Base-by-base conservation (phyloP, 352 stramenopile genomes). In the Phytopythium litorale region DNA sequence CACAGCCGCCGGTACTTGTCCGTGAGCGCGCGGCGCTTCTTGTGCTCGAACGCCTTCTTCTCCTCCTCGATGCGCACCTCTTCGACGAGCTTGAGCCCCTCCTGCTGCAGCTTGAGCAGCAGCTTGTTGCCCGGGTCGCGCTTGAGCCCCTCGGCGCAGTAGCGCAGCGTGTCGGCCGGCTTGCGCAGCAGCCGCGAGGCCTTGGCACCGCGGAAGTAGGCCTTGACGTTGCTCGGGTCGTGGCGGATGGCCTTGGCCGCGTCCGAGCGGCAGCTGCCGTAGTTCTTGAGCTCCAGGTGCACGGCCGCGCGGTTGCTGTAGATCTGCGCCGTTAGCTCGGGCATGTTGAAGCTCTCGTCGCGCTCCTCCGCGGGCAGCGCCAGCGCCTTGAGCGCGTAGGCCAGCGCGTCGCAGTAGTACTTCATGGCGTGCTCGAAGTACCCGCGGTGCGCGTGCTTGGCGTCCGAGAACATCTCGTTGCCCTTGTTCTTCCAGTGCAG, bases 401-500 rank as follows among this genome's bases (percentile, higher is more conserved):
- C 78, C 23, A 96, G 67, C 30, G 78, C 87, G 55, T 93, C 81
- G 23, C 60, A 85, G 62, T 96, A 96, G 66, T 89, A 92, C 66
- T 91, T 73, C 40, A 94, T 68, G 16, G 87, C 85, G 56, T 88
- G 85, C 61, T 75, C 52, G 60, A 87, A 94, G 73, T 96, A 92
- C 30, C 68, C 68, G 54, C 72, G 66, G 61, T 90, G 86, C 30
- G 78, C 71, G 43, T 75, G 79, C 64, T 94, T 94, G 48, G 68
- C 87, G 66, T 90, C 77, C 30, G 73, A 61, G 63, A 94, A 93
- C 71, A 90, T 85, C 63, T 93, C 81, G 64, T 96, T 96, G 68
- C 87, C 87, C 70, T 92, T 87, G 62, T 92, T 93, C 67, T 96
- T 96, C 84, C 79, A 96, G 62, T 93, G 81, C 33, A 93, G 66